Percentiles rank a stretch among this genome's conserved stretches.
These are phyloP conservation scores for Amanita thiersii DNA, from an alignment of 768 basidiomycete genomes.

Conservation along the genomic window DNA sequence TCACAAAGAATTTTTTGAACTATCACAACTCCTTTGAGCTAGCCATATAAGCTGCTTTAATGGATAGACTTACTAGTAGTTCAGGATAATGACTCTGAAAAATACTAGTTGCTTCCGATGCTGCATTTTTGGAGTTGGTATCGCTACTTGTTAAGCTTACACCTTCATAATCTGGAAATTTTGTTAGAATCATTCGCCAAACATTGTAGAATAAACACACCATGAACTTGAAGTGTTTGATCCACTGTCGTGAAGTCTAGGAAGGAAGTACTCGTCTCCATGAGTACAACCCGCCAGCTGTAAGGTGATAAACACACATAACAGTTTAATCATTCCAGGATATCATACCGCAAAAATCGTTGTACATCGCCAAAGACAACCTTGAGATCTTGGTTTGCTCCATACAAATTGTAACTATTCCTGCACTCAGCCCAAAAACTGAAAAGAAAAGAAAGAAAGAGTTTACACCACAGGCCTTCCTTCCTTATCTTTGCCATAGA, in stretches of 20 bases:
- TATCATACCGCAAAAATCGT: slow-evolving; percentile 59
- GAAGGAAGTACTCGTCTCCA: slow-evolving; percentile 55
- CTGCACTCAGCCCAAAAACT: background rate
- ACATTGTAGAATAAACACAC: slow-evolving; percentile 18
- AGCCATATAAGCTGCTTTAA: background rate
- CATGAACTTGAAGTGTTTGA: slow-evolving; percentile 68
- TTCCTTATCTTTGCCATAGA: slow-evolving; percentile 64
- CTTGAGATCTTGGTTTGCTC: slow-evolving; percentile 55
- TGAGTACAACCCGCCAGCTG: slow-evolving; percentile 75
- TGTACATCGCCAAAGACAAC: slow-evolving; percentile 72
- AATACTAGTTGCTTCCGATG: slow-evolving; percentile 63
- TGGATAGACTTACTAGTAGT: slow-evolving; percentile 43
- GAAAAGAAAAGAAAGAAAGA: background rate
- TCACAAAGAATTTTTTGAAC: slow-evolving; percentile 76
- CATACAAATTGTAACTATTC: slow-evolving; percentile 56
- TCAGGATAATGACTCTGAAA: slow-evolving; percentile 78
- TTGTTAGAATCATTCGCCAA: background rate
- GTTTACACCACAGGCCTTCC: slow-evolving; percentile 63
- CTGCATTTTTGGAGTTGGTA: slow-evolving; percentile 71
- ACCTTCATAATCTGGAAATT: slow-evolving; percentile 61
- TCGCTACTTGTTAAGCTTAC: slow-evolving; percentile 58
- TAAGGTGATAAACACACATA: slow-evolving; percentile 10
- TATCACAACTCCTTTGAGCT: slow-evolving; percentile 15
- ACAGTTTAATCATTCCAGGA: background rate
- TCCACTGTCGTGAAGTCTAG: slow-evolving; percentile 72